Conservation (phyloP, 2,329 filamentous ascomycete genomes). For the Gaeumannomyces tritici region DNA sequence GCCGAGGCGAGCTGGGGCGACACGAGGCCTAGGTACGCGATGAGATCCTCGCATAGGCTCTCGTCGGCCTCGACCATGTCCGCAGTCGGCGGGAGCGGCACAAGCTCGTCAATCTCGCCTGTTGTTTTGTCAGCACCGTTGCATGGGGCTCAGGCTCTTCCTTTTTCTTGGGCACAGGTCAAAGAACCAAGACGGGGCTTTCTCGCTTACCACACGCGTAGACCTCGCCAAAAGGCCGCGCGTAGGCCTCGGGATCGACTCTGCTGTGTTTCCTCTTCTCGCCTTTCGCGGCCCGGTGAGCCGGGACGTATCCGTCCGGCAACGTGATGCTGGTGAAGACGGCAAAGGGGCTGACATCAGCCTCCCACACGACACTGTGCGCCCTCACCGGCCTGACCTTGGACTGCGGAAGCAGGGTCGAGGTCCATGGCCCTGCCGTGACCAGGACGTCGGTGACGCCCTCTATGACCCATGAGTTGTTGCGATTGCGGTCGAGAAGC, state of each 20-base stretch:
- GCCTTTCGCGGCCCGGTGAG: slow-evolving; percentile 34
- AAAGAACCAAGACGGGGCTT: not conserved
- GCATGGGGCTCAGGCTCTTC: not conserved
- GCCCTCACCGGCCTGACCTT: slow-evolving; percentile 51
- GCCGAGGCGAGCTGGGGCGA: slow-evolving; percentile 57
- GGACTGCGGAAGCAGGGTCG: slow-evolving; percentile 43
- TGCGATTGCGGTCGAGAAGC: slow-evolving; percentile 40
- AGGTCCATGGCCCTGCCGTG: slow-evolving; percentile 54
- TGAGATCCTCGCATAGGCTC: slow-evolving; percentile 71
- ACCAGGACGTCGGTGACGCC: slow-evolving; percentile 45
- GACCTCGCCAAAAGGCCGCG: slow-evolving; percentile 76
- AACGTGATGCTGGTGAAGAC: slow-evolving; percentile 82
- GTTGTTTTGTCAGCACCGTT: not conserved
- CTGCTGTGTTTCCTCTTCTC: slow-evolving; percentile 42
- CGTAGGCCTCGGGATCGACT: slow-evolving; percentile 88
- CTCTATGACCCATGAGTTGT: slow-evolving; percentile 23
- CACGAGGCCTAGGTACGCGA: slow-evolving; percentile 64
- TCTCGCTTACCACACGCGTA: slow-evolving; percentile 69
- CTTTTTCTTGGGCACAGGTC: too few species aligned
- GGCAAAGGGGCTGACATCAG: slow-evolving; percentile 61
- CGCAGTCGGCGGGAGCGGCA: slow-evolving; percentile 66
- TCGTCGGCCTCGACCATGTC: slow-evolving; percentile 70
- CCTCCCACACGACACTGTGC: slow-evolving; percentile 56
- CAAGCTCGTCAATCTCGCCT: slow-evolving; percentile 67
- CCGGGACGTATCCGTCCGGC: slow-evolving; percentile 51